Base-by-base conservation (phyloP, 164 flowering plant genomes). In the Houttuynia cordata region DNA sequence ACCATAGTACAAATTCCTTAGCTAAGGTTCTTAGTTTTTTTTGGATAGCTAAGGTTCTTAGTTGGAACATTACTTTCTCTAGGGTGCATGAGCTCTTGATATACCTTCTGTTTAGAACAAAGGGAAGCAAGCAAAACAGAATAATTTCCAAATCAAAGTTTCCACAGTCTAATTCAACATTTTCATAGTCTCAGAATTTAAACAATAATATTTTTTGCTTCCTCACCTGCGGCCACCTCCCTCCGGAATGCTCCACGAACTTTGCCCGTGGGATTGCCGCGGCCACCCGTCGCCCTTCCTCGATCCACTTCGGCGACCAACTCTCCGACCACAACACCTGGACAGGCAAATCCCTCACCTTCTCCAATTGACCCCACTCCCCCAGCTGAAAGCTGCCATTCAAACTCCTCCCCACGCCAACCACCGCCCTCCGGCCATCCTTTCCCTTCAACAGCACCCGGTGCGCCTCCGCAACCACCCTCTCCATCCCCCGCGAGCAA, bases 141-240 rank as follows among this genome's bases (percentile, higher is more conserved):
- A n/a, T n/a, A 18, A 18, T 6, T 18, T 58, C 17, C 8, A 25
- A 25, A 30, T 7, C n/a, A 57, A 30, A 13, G 45, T 2, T 41
- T 41, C 13, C 13, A 8, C 45, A 57, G 25, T 57, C 14, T 42
- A 37, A 59, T 59, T 50, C 21, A 20, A 6, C 6, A 30, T 30
- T 2, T 6, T 30, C 37, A 30, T 30, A 30, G 37, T 30, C 37
- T 30, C 37, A 30, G 37, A 30, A 30, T 30, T 30, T 30, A 30
- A 30, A 2, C 37, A 30, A 30, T 6, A 2, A 30, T 2, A 30
- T 2, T 6, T 30, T 30, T 30, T 45, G 14, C 70, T 62, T 50
- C 34, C 76, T 75, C 64, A 91, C 98, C 88, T 83, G 95, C 71
- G 91, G 87, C 93, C 98, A 88, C 60, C 89, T 74, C 23, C 96